Evolutionary conservation across 202 grass and related monocot species (phyloP).

Genomic region (Dendrocalamus latiflorus): DNA sequence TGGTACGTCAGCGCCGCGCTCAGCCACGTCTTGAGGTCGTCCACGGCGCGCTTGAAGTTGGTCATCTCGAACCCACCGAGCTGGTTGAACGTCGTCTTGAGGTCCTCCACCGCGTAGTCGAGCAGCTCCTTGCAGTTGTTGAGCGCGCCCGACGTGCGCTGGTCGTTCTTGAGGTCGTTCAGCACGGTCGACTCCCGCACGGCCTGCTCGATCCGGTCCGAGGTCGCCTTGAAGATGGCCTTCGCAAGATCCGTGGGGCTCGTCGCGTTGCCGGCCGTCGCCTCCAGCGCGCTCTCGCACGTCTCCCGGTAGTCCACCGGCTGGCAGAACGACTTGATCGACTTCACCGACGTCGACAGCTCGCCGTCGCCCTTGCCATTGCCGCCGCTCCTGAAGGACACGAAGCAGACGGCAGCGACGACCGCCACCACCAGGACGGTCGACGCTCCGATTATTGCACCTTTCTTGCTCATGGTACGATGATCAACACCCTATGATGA

Average conservation of each 20-base stretch:
- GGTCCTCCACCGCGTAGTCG: slow-evolving; percentile 75
- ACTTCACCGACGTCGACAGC: slow-evolving; percentile 53
- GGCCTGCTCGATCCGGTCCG: slow-evolving; percentile 45
- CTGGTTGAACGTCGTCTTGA: slow-evolving; percentile 49
- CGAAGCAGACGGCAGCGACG: slow-evolving; percentile 50
- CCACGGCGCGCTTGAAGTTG: slow-evolving; percentile 51
- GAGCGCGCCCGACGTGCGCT: slow-evolving; percentile 61
- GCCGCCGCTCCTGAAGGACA: background rate
- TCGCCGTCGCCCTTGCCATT: background rate
- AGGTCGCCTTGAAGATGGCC: slow-evolving; percentile 63
- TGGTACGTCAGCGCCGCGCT: slow-evolving; percentile 85
- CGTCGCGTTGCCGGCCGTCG: slow-evolving; percentile 42
- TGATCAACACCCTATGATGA: background rate
- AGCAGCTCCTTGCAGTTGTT: slow-evolving; percentile 74
- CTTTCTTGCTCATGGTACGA: slow-evolving; percentile 44
- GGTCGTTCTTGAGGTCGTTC: slow-evolving; percentile 49
- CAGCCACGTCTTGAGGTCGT: too few species aligned
- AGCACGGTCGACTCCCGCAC: slow-evolving; percentile 48
- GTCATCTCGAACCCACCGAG: slow-evolving; percentile 62
- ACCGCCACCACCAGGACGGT: slow-evolving; percentile 57
- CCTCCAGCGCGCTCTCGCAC: slow-evolving; percentile 48
- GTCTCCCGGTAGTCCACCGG: slow-evolving; percentile 67
- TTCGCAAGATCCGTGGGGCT: slow-evolving; percentile 48
- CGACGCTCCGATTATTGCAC: slow-evolving; percentile 39
- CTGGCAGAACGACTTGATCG: slow-evolving; percentile 64